Conservation (phyloP, 2,329 filamentous ascomycete species). For the Pseudomassariella vexata region DNA sequence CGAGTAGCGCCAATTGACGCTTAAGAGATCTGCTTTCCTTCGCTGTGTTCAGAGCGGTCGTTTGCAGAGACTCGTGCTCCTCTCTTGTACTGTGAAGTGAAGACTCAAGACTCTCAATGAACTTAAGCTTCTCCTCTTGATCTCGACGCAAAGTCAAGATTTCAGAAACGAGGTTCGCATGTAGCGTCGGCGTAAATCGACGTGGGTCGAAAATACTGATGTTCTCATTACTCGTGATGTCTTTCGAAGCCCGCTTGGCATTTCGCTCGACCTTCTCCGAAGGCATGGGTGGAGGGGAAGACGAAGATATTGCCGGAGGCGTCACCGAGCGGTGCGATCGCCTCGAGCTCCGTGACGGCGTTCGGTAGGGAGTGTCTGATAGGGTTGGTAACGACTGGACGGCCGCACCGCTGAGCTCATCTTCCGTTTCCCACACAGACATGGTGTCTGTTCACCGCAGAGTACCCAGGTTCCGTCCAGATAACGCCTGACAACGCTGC, state of each 20-base stretch:
- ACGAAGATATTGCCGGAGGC: conserved; percentile 49
- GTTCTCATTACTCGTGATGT: conserved; percentile 59
- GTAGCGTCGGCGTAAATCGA: conserved; percentile 89
- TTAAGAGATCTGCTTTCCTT: conserved; percentile 79
- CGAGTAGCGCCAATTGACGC: conserved; percentile 78
- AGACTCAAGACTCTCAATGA: conserved; percentile 80
- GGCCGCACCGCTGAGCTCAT: conserved; percentile 52
- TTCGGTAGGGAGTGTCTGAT: conserved; percentile 65
- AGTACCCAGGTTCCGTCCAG: background rate
- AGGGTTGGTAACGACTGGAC: conserved; percentile 62
- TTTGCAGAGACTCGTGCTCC: conserved; percentile 68
- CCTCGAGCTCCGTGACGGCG: conserved; percentile 58
- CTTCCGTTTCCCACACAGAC: conserved; percentile 57
- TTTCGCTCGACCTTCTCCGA: conserved; percentile 36
- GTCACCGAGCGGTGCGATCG: conserved; percentile 63
- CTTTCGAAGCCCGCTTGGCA: conserved; percentile 48
- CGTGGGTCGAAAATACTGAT: conserved; percentile 78
- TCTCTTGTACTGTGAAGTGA: conserved; percentile 64
- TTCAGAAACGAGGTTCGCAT: conserved; percentile 91
- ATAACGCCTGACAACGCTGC: background rate
- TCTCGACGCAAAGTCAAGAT: conserved; percentile 84
- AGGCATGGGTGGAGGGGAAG: conserved; percentile 51
- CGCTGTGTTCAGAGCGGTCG: conserved; percentile 53
- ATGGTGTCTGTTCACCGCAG: conserved; percentile 34
- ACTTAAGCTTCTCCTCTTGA: conserved; percentile 79